Conservation (phyloP, 2,329 filamentous ascomycete species). For the Beauveria sp. region DNA sequence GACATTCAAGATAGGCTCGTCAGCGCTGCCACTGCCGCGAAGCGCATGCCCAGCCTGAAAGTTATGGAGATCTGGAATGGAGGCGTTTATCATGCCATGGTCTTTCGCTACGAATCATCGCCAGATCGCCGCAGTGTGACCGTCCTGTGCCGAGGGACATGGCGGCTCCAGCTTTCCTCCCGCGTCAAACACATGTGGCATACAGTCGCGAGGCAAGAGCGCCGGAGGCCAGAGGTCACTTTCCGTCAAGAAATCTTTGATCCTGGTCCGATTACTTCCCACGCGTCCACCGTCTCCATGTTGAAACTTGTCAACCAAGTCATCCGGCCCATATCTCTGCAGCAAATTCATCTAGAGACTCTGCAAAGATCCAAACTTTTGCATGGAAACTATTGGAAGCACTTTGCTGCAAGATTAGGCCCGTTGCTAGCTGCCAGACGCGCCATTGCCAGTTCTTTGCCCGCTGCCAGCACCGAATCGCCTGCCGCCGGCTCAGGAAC, state of each 20-base stretch:
- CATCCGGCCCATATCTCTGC: not conserved
- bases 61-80: not conserved
- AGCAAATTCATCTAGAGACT: not conserved
- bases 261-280: not conserved
- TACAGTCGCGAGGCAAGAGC: no score
- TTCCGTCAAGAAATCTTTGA: not conserved
- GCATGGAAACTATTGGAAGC: no score
- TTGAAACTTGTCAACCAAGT: not conserved
- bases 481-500: no score
- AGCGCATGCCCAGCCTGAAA: not conserved
- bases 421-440: no score
- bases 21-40: not conserved
- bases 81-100: not conserved
- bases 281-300: not conserved
- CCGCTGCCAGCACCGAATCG: no score
- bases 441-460: no score
- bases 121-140: not conserved
- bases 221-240: not conserved
- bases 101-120: not conserved
- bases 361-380: not conserved
- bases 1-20: not conserved
- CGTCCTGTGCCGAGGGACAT: not conserved
- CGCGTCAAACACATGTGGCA: not conserved
- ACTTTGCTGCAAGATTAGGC: no score
- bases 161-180: not conserved